Evolutionary conservation across 2,329 filamentous ascomycete species (phyloP).

Genomic region (Zymoseptoria ardabiliae): DNA sequence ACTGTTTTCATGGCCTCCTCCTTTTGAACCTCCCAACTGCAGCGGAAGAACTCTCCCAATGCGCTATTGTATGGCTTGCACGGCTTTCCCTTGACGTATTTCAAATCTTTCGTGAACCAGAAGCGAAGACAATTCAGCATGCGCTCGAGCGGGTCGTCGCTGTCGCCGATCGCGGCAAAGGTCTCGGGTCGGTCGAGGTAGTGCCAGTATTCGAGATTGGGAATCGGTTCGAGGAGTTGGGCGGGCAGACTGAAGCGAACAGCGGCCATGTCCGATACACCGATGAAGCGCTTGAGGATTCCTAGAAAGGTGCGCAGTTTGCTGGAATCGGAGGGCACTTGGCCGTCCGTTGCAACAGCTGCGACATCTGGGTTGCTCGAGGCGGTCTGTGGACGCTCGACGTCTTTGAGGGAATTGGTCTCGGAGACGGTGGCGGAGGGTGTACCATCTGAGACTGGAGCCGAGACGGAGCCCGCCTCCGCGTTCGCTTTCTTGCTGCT

Average conservation of each 20-base stretch:
- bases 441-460: neutral
- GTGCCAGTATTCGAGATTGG: slow-evolving; percentile 98
- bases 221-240: slow-evolving; percentile 89
- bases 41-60: slow-evolving; percentile 95
- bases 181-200: slow-evolving; percentile 93
- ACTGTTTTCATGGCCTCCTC: slow-evolving; percentile 49
- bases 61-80: slow-evolving; percentile 99
- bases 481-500: slow-evolving; percentile 3
- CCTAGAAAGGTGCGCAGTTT: slow-evolving; percentile 84
- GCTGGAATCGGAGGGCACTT: slow-evolving; percentile 67
- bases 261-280: slow-evolving; percentile 87
- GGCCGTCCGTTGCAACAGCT: slow-evolving; percentile 21
- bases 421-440: neutral
- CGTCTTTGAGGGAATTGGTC: neutral
- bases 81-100: slow-evolving; percentile 96
- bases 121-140: slow-evolving; percentile 93
- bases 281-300: slow-evolving; percentile 89
- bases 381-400: neutral
- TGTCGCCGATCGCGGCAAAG: slow-evolving; percentile 77
- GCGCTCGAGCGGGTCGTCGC: slow-evolving; percentile 81
- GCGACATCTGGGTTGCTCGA: slow-evolving; percentile 2
- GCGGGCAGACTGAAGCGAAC: slow-evolving; percentile 94
- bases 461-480: slow-evolving; percentile 1
- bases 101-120: slow-evolving; percentile 98
- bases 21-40: slow-evolving; percentile 90